phyloP scores from a whole-genome alignment of 768 basidiomycete species.

The Pleurotus tuoliensis region DNA sequence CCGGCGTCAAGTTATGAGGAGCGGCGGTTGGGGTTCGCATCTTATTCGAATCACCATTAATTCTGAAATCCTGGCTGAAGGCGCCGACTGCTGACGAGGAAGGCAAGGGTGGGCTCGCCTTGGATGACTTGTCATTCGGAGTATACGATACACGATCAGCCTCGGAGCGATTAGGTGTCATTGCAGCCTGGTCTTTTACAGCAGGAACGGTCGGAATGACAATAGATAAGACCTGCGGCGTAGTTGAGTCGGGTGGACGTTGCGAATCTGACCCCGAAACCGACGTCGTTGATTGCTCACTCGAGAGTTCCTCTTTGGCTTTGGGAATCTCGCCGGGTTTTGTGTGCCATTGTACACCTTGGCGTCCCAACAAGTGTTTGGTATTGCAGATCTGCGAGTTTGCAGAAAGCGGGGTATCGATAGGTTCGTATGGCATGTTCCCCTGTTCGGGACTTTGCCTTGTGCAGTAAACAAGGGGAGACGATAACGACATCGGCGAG shows the following conservation, averaged over 20 bases:
- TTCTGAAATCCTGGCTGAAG: not conserved
- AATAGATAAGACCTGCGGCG: not conserved
- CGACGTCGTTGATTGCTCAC: not conserved
- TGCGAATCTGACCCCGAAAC: not conserved
- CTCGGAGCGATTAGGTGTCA: not conserved
- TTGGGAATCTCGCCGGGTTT: not conserved
- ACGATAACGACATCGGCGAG: not conserved
- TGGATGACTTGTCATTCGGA: not conserved
- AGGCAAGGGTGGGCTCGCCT: not conserved
- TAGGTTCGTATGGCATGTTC: not conserved
- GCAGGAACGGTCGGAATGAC: not conserved
- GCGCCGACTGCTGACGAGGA: not conserved
- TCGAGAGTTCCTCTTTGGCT: not conserved
- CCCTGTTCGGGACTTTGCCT: not conserved
- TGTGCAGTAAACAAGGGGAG: not conserved
- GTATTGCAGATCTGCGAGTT: not conserved
- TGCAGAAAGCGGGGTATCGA: not conserved
- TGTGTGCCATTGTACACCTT: not conserved
- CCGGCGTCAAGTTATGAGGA: not conserved
- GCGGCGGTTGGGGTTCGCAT: too few relatives aligned
- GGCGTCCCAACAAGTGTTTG: not conserved
- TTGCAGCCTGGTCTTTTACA: not conserved
- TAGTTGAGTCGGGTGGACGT: not conserved
- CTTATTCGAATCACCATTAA: not conserved
- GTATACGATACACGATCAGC: not conserved